These are phyloP conservation scores for Sugiyamaella marilandica DNA, from an alignment of 805 yeast genomes.

Conservation along the genomic window DNA sequence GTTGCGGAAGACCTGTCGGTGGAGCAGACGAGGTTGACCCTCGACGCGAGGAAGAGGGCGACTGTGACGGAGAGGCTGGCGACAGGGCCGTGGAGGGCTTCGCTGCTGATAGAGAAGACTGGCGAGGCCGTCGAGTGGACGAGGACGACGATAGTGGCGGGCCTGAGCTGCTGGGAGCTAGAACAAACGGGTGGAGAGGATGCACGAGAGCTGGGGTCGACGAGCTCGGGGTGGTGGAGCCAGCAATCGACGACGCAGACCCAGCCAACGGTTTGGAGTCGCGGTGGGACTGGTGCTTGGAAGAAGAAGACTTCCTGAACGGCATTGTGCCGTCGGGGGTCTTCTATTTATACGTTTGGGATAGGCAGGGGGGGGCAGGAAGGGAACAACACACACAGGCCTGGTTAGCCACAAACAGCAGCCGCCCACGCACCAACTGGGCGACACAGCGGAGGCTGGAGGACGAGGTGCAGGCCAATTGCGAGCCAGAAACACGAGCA, in stretches of 20 bases:
- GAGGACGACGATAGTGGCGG: not conserved
- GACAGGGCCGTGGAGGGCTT: not conserved
- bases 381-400: too few species aligned
- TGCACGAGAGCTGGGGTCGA: not conserved
- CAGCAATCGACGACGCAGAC: not conserved
- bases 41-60: not conserved
- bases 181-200: not conserved
- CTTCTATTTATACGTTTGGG: not conserved
- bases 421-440: too few species aligned
- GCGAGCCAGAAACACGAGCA: too few species aligned
- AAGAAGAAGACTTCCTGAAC: not conserved
- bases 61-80: not conserved
- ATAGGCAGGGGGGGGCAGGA: too few species aligned
- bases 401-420: too few species aligned
- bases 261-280: not conserved
- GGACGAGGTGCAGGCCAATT: too few species aligned
- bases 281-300: not conserved
- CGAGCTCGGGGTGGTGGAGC: not conserved
- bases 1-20: too few species aligned
- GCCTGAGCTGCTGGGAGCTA: not conserved
- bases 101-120: not conserved
- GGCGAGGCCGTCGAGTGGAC: not conserved
- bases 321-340: slow-evolving; percentile 2
- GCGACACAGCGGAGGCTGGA: too few species aligned
- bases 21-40: not conserved